Base-by-base conservation (phyloP, 2,329 filamentous ascomycete species). In the Blastomyces gilchristii region DNA sequence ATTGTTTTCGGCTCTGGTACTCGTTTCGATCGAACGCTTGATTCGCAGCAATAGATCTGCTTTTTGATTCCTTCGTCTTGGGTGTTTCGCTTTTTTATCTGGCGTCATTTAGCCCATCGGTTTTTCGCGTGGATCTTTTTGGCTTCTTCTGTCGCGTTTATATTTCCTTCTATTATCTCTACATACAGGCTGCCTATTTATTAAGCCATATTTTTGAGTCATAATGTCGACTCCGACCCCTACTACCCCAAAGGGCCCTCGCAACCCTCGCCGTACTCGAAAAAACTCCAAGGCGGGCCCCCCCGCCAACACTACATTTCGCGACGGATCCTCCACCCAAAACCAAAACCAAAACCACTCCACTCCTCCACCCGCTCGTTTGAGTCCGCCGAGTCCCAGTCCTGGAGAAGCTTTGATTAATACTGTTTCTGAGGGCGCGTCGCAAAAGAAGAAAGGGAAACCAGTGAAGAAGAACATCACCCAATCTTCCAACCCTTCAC, bases 151-250 rank as follows among this genome's bases (percentile, higher is more conserved):
- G n/a, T 25, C 47, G 11, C 47, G 47, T 50, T 50, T 68, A 71
- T 65, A 69, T 67, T 69, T 67, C 69, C 66, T 71, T 69, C 4
- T 54, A 57, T 57, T 70, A 63, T 65, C 62, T 64, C 65, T 66
- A 69, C 65, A 68, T 67, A 67, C 70, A 72, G 78, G 77, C 77
- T 79, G 77, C 74, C 71, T 80, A 81, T 81, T 79, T 80, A 76
- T 78, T 76, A 78, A 80, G 76, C 76, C 75, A 69, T 72, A 72
- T 62, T 56, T 34, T 25, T n/a, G 31, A 61, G 68, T 72, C 70
- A 68, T 66, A 66, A 82, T 82, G 80, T 79, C 79, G 70, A 72
- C 77, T 58, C 74, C 75, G 70, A 69, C 72, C 63, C 73, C 75
- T 68, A 69, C 71, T 56, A 74, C 76, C 47, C 73, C 76, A 6